Conservation (phyloP, 1,284 basidiomycete species). For the Tylopilus sp. region DNA sequence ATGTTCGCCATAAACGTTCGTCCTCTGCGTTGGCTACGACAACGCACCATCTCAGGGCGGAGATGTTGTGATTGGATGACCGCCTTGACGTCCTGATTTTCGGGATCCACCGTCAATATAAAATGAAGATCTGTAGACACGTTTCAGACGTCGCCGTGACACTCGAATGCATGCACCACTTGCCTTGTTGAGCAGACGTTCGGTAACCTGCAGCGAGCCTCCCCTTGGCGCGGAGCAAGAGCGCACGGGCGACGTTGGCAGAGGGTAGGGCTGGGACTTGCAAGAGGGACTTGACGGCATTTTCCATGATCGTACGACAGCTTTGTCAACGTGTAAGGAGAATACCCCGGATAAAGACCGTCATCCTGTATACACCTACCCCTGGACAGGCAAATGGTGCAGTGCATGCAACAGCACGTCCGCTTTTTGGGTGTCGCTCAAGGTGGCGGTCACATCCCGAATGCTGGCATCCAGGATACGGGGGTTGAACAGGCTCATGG, state of each 20-base stretch:
- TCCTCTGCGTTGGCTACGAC: neutral
- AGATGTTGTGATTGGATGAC: conserved; percentile 47
- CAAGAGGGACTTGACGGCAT: conserved; percentile 69
- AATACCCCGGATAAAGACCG: conserved; percentile 18
- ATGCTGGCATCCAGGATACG: conserved; percentile 18
- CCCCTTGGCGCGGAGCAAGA: conserved; percentile 61
- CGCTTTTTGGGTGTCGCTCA: conserved; percentile 47
- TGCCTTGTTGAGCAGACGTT: conserved; percentile 66
- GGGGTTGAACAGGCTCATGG: conserved; percentile 53
- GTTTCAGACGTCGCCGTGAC: conserved; percentile 7
- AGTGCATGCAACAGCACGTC: conserved; percentile 65
- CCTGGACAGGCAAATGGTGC: conserved; percentile 48
- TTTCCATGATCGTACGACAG: conserved; percentile 66
- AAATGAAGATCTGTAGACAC: conserved; percentile 57
- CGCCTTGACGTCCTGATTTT: conserved; percentile 63
- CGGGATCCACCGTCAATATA: conserved; percentile 61
- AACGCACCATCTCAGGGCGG: conserved; percentile 35
- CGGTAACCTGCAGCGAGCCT: conserved; percentile 58
- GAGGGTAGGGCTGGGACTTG: conserved; percentile 53
- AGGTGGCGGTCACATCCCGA: conserved; percentile 10
- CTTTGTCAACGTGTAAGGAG: conserved; percentile 32
- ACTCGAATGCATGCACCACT: neutral
- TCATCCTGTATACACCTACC: conserved; percentile 38
- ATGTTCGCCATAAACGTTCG: neutral
- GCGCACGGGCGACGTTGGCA: conserved; percentile 56